These are phyloP conservation scores for Kwoniella sp. DNA, from an alignment of 768 basidiomycete genomes.

Conservation along the genomic window DNA sequence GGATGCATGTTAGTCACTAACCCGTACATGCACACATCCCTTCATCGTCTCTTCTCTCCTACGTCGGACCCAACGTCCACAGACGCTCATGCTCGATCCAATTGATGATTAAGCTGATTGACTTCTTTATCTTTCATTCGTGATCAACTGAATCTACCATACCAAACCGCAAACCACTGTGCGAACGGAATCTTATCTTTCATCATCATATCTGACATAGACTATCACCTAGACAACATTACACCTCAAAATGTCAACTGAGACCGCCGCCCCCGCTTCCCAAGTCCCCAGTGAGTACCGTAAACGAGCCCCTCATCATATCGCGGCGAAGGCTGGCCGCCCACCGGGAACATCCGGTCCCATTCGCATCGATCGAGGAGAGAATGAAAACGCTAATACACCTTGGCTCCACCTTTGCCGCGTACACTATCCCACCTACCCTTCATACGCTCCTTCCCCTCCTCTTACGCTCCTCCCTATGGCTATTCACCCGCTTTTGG, in stretches of 20 bases:
- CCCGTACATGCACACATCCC: not conserved
- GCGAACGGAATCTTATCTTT: too few relatives aligned
- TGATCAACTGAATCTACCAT: too few relatives aligned
- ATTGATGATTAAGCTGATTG: too few relatives aligned
- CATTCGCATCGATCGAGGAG: not conserved
- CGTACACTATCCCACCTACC: not conserved
- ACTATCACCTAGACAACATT: not conserved
- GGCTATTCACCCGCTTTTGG: not conserved
- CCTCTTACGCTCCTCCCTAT: not conserved
- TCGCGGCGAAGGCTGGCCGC: too few relatives aligned
- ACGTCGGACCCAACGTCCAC: too few relatives aligned
- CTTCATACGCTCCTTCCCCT: not conserved
- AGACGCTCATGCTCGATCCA: too few relatives aligned
- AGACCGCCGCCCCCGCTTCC: constrained; percentile 7
- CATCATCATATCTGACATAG: too few relatives aligned
- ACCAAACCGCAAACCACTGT: too few relatives aligned
- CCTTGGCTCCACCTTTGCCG: not conserved
- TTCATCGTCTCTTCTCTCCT: not conserved
- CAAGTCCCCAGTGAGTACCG: constrained; percentile 19
- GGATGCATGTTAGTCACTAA: not conserved
- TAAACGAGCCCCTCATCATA: too few relatives aligned
- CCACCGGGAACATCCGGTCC: too few relatives aligned
- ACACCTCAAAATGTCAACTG: constrained; percentile 14
- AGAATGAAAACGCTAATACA: not conserved
- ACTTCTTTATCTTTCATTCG: too few relatives aligned